Percentiles rank a stretch among this genome's conserved stretches.
Evolutionary conservation across 169 alveolate genomes (phyloP).

Genomic region (Besnoitia besnoiti): DNA sequence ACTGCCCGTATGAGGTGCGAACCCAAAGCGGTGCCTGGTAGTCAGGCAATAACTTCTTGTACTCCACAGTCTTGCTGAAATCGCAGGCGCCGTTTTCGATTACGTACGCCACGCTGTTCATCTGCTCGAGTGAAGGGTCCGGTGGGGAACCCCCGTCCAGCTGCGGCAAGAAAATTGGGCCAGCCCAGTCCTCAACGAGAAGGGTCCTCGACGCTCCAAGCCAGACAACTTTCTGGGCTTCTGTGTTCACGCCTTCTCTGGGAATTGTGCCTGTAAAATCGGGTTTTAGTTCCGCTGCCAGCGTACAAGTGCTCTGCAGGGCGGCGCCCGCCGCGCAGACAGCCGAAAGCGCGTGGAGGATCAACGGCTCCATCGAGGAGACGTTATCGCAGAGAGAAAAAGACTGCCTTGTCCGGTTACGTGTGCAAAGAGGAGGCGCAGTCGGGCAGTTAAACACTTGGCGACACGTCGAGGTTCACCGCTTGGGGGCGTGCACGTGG

Average conservation of each 20-base stretch:
- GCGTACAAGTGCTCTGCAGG: no score
- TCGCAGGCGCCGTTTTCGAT: neutral
- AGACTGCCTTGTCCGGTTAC: no score
- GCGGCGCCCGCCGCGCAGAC: no score
- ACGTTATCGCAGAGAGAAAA: no score
- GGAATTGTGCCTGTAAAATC: neutral
- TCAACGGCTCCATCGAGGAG: no score
- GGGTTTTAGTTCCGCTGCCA: neutral
- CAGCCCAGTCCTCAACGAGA: neutral
- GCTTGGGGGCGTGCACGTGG: no score
- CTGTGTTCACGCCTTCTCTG: neutral
- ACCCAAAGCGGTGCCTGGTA: constrained; percentile 14
- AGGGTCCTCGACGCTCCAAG: neutral
- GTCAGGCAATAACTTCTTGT: neutral
- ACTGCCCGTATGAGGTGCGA: neutral
- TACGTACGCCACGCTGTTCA: neutral
- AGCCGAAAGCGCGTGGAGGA: no score
- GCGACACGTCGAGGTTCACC: no score
- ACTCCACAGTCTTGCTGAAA: constrained; percentile 5
- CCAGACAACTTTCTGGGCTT: neutral
- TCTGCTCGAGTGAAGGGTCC: neutral
- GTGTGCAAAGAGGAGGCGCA: no score
- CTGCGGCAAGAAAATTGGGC: neutral
- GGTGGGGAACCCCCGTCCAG: neutral
- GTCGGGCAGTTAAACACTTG: no score